Conservation (phyloP, 129 eudicot genomes). For the Saussurea involucrata region DNA sequence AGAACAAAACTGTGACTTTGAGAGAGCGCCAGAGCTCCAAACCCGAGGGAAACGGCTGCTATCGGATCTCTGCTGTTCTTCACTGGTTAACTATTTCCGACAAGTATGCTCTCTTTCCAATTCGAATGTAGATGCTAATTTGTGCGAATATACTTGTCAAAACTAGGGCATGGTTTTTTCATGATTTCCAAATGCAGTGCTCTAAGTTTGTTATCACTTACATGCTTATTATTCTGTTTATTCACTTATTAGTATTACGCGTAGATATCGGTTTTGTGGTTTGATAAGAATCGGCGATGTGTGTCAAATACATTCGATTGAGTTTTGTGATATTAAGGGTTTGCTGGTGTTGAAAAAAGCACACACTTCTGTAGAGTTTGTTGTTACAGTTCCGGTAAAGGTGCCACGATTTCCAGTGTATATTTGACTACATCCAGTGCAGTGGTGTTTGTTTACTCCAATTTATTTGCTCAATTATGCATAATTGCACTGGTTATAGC, state of each 20-base stretch:
- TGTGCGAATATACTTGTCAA: constrained; percentile 1
- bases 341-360: background rate
- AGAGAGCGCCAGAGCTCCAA: background rate
- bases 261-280: constrained; percentile 3
- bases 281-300: background rate
- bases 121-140: background rate
- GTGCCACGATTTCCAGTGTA: background rate
- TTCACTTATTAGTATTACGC: background rate
- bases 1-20: background rate
- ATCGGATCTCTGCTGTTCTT: constrained; percentile 7
- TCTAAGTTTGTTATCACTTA: background rate
- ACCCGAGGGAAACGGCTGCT: background rate
- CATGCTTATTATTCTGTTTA: constrained; percentile 1
- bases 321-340: background rate
- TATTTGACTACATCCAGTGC: background rate
- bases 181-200: background rate
- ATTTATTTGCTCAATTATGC: background rate
- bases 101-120: constrained; percentile 6
- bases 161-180: constrained; percentile 17
- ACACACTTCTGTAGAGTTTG: background rate
- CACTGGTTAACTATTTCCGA: constrained; percentile 6
- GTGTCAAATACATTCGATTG: background rate
- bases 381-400: background rate
- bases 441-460: background rate
- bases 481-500: background rate